These are phyloP conservation scores for Saussurea involucrata DNA, from an alignment of 129 eudicot species.

Conservation along the genomic window DNA sequence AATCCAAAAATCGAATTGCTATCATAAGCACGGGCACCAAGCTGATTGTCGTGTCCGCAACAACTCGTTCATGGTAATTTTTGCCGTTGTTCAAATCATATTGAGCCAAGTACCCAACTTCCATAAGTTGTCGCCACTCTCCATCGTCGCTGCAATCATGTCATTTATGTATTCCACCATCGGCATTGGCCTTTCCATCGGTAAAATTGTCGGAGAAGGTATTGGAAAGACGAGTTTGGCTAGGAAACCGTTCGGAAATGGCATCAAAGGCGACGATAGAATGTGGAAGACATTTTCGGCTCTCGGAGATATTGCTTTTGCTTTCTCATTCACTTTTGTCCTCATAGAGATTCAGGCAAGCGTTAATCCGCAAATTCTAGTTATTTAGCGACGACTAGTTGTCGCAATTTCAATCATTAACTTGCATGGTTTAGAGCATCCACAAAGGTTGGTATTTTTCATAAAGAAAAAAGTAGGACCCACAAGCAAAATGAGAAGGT, in stretches of 20 bases:
- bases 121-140: constrained; percentile 47
- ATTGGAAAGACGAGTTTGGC: constrained; percentile 19
- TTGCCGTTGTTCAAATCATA: constrained; percentile 43
- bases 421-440: not conserved
- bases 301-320: constrained; percentile 66
- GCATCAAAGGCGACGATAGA: constrained; percentile 34
- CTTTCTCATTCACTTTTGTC: constrained; percentile 49
- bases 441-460: not conserved
- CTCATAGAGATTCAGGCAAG: constrained; percentile 68
- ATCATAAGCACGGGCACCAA: constrained; percentile 39
- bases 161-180: constrained; percentile 53
- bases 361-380: not conserved
- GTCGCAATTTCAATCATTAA: not conserved
- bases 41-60: constrained; percentile 37
- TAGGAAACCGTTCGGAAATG: constrained; percentile 22
- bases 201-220: constrained; percentile 21
- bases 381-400: not conserved
- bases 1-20: constrained; percentile 46
- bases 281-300: constrained; percentile 52
- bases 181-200: constrained; percentile 46
- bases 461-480: not conserved
- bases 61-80: constrained; percentile 40
- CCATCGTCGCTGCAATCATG: constrained; percentile 56
- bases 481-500: not conserved
- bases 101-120: constrained; percentile 57